Percentiles rank a stretch among this genome's conserved stretches.
phyloP scores from a whole-genome alignment of 371 early-diverging fungal genomes.

The Mortierella sp. region DNA sequence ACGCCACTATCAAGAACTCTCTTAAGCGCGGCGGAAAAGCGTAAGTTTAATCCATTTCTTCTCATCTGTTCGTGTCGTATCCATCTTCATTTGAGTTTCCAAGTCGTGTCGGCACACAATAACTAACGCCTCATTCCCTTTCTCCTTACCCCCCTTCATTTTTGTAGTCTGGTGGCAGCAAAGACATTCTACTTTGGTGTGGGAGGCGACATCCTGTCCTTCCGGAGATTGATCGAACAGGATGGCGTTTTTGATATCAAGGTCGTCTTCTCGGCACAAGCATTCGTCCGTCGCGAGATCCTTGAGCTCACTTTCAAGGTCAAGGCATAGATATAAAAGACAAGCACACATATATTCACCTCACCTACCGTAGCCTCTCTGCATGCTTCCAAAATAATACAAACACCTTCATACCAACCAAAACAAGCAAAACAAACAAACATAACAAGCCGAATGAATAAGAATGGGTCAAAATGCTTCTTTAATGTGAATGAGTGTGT shows the following conservation, averaged over 20 bases:
- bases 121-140: background rate
- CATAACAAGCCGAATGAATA: background rate
- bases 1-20: constrained; percentile 74
- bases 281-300: constrained; percentile 86
- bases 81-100: background rate
- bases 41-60: constrained; percentile 61
- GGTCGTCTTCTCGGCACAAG: constrained; percentile 71
- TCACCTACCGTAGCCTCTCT: too few species aligned
- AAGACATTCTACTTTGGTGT: constrained; percentile 96
- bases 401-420: background rate
- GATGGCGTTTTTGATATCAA: constrained; percentile 72
- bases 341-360: background rate
- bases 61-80: background rate
- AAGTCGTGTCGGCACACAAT: background rate
- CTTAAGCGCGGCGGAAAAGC: constrained; percentile 76
- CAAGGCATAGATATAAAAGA: background rate
- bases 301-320: constrained; percentile 62
- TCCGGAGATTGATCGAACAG: constrained; percentile 73
- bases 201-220: constrained; percentile 82
- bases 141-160: background rate
- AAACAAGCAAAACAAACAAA: background rate
- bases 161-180: constrained; percentile 85
- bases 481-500: background rate
- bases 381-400: background rate
- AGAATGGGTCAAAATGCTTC: background rate